Base-by-base conservation (phyloP, 495 filamentous ascomycete species). In the Aspergillus kassunensis region DNA sequence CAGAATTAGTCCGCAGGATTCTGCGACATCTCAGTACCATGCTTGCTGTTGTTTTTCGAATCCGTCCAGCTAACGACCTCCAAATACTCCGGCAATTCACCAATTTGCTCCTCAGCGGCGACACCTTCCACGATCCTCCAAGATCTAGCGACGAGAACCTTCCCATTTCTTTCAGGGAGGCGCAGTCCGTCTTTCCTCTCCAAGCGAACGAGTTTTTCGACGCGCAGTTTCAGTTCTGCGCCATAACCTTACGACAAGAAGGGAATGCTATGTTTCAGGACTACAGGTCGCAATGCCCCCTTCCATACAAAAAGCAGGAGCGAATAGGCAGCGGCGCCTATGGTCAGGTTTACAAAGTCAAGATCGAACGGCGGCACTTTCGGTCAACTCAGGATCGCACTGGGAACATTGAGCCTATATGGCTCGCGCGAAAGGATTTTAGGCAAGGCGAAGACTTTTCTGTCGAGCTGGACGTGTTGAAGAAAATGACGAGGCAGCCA, bases 381-480 rank as follows among this genome's bases (percentile, higher is more conserved):
- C 21, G 51, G 15, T 54, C 49, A 4, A 18, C 24, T 4, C 23
- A 18, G 3, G 29, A 45, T 15, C 21, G 34, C n/a, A 49, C 27
- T 15, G 33, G 29, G 11, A 56, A 47, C 35, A 6, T 13, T n/a
- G 30, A 46, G 23, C 37, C 48, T 3, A 27, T 40, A 8, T 30
- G 36, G 16, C 34, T 45, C 4, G 55, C 59, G 5, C 49, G 55
- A n/a, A 58, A 57, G 27, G 59, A 62, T 25, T 58, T 62, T 16
- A 16, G 49, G 16, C 24, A 34, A 18, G 25, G 50, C 11, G 23
- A 51, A 18, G 50, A 24, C 6, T 60, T 60, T 33, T 15, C 40
- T 10, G 10, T 21, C 1, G 58, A 60, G 44, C 44, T 51, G 13
- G 27, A 51, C 7, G 42, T 43, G 11, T 23, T 56, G 40, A 33